Percentiles rank a stretch among this genome's conserved stretches.
Conservation (phyloP, 1,139 yeast species). For the Debaryomyces robertsiae region DNA sequence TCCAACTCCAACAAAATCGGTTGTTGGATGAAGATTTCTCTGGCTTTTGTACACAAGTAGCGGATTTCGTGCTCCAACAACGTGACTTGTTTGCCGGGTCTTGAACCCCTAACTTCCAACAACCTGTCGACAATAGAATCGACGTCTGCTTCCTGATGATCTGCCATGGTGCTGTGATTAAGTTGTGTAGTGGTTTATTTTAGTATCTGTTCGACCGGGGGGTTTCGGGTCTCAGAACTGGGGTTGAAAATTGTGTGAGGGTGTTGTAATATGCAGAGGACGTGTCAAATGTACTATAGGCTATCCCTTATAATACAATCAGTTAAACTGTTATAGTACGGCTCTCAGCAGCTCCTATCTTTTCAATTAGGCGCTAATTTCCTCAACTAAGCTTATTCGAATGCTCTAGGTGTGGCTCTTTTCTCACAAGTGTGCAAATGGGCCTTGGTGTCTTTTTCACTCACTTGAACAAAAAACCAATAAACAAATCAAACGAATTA, state of each 20-base stretch:
- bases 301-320: constrained; percentile 1
- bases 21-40: constrained; percentile 96
- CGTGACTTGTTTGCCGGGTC: constrained; percentile 97
- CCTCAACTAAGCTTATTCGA: neutral
- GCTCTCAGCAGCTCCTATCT: neutral
- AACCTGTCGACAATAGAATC: constrained; percentile 97
- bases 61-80: constrained; percentile 93
- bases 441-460: neutral
- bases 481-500: constrained; percentile 9
- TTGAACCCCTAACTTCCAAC: constrained; percentile 94
- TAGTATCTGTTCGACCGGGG: constrained; percentile 4
- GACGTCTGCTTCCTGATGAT: constrained; percentile 88
- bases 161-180: constrained; percentile 41
- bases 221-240: constrained; percentile 1
- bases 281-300: constrained; percentile 7
- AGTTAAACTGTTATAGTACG: neutral
- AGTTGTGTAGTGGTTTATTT: constrained; percentile 8
- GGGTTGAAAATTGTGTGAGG: constrained; percentile 7
- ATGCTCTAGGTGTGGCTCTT: constrained; percentile 3
- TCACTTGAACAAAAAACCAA: constrained; percentile 6
- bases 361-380: neutral
- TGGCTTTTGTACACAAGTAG: constrained; percentile 93
- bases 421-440: neutral
- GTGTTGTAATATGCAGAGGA: constrained; percentile 8
- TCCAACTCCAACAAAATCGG: constrained; percentile 93